These are phyloP conservation scores for Marasmius sp. DNA, from an alignment of 1,284 basidiomycete species.

Conservation along the genomic window DNA sequence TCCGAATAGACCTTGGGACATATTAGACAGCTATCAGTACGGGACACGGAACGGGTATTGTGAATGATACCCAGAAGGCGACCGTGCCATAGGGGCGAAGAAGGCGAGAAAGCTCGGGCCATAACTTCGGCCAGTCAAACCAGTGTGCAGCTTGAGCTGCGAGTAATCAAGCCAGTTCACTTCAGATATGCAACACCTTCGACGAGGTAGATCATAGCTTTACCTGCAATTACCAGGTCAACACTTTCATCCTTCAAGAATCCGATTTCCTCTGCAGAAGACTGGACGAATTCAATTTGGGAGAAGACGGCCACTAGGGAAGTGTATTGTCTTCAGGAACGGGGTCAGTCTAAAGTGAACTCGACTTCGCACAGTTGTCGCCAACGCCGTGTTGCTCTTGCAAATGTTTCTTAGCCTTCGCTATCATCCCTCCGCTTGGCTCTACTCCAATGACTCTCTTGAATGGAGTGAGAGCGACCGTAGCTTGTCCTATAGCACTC, in stretches of 20 bases:
- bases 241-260: slow-evolving; percentile 57
- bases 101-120: slow-evolving; percentile 68
- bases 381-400: neutral
- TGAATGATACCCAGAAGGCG: slow-evolving; percentile 72
- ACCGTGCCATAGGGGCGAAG: slow-evolving; percentile 69
- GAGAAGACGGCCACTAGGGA: neutral
- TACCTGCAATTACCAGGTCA: slow-evolving; percentile 77
- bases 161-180: neutral
- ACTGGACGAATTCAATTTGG: slow-evolving; percentile 48
- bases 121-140: slow-evolving; percentile 77
- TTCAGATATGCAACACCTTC: neutral
- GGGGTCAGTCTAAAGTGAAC: neutral
- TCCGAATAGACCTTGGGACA: slow-evolving; percentile 72
- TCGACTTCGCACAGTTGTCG: slow-evolving; percentile 9
- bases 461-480: slow-evolving; percentile 62
- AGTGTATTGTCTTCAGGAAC: neutral
- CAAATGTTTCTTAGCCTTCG: slow-evolving; percentile 50
- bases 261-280: slow-evolving; percentile 55
- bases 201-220: slow-evolving; percentile 14
- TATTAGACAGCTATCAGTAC: neutral
- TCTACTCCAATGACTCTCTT: slow-evolving; percentile 68
- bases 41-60: neutral
- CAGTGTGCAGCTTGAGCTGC: slow-evolving; percentile 85
- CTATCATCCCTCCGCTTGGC: slow-evolving; percentile 74
- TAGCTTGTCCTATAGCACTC: slow-evolving; percentile 58